Percentiles rank a stretch among this genome's conserved stretches.
Evolutionary conservation across 2,329 filamentous ascomycete genomes (phyloP).

Genomic region (Camillea tinctor): DNA sequence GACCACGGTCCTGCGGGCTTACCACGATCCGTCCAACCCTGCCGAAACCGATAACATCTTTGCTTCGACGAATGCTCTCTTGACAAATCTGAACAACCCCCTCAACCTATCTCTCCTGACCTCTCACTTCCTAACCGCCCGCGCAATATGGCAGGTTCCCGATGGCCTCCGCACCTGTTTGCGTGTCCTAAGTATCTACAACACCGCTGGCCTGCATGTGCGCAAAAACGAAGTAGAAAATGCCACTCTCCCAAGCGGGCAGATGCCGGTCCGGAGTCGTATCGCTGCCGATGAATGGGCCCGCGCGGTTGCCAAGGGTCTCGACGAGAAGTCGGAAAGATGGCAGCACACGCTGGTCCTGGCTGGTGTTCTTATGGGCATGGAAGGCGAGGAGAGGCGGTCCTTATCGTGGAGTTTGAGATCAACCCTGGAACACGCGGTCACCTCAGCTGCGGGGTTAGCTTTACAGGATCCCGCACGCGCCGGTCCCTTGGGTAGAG

Average conservation of each 20-base stretch:
- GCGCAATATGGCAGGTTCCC: conserved; percentile 65
- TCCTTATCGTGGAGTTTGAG: conserved; percentile 64
- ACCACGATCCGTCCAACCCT: conserved; percentile 52
- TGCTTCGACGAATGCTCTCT: conserved; percentile 64
- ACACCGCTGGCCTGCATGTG: conserved; percentile 60
- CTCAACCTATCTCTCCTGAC: conserved; percentile 72
- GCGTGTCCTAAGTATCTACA: conserved; percentile 69
- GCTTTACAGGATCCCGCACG: conserved; percentile 54
- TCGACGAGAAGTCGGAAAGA: conserved; percentile 58
- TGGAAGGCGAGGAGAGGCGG: conserved; percentile 62
- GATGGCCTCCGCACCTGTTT: conserved; percentile 62
- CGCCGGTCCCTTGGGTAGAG: conserved; percentile 42
- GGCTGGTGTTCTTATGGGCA: conserved; percentile 74
- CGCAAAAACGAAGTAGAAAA: conserved; percentile 48
- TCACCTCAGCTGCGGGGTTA: conserved; percentile 75
- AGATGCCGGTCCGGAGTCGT: conserved; percentile 39
- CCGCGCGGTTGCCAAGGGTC: conserved; percentile 54
- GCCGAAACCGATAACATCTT: conserved; percentile 56
- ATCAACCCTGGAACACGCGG: conserved; percentile 67
- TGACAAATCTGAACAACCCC: conserved; percentile 70
- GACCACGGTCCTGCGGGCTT: conserved; percentile 62
- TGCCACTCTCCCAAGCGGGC: conserved; percentile 26
- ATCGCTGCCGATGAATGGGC: conserved; percentile 54
- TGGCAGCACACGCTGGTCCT: conserved; percentile 87
- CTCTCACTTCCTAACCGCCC: conserved; percentile 68